Base-by-base conservation (phyloP, 805 yeast genomes). In the Candida sonorensis region DNA sequence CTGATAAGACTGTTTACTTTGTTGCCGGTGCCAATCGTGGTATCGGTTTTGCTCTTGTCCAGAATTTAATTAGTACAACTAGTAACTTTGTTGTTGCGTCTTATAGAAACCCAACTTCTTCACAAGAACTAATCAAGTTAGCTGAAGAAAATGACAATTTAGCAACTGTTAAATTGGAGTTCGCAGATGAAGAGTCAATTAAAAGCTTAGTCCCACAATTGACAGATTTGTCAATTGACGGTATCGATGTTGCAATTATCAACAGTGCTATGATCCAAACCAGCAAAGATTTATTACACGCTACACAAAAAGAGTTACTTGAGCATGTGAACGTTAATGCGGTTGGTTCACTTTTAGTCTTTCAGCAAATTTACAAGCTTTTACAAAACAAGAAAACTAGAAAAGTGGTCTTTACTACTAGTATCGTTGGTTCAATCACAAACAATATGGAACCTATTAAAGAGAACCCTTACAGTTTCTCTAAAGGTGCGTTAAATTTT, bases 401-500 rank as follows among this genome's bases (percentile, higher is more conserved):
- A 17, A 34, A 34, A 18, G 34, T 20, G 20, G 10, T 27, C 13
- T 30, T 34, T 23, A n/a, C 30, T 16, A 26, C 37, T 7, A 15
- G 26, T 4, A 4, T 14, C 5, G 25, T 19, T 14, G 37, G 29
- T 3, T 30, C 37, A 7, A 26, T n/a, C n/a, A n/a, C n/a, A n/a
- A n/a, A n/a, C n/a, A n/a, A n/a, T n/a, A n/a, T n/a, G n/a, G n/a
- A 17, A 3, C 26, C 26, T 5, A 5, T 26, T 4, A 11, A 31
- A 9, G 9, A 20, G 2, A 10, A n/a, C 10, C 27, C 20, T 2
- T 34, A 34, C 14, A 25, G 34, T 10, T 12, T 22, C 2, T 34
- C 37, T 10, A 62, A 64, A 42, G 61, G 65, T 9, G 67, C 62
- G 1, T 38, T 61, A 36, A 61, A 62, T 48, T 55, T 46, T 42